A percentile compares a stretch with the other conserved stretches of the same genome.
These are phyloP conservation scores for Solanum pinnatisectum DNA, from an alignment of 257 asterid genomes.

Conservation along the genomic window DNA sequence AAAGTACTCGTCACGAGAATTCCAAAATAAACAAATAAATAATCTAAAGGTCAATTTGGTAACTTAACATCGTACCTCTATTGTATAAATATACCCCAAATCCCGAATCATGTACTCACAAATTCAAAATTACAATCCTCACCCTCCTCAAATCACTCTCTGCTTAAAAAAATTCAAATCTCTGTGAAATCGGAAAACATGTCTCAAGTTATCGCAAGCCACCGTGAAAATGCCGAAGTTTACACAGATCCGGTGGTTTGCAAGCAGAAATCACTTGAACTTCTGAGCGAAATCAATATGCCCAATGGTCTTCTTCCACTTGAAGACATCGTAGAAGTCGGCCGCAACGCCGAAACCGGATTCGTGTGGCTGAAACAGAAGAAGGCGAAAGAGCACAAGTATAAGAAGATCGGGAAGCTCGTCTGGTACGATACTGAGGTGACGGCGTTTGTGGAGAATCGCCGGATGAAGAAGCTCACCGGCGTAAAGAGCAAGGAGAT, in stretches of 20 bases:
- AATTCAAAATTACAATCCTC: background rate
- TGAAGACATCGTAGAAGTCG: constrained; percentile 52
- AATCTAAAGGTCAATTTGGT: background rate
- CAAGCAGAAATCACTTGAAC: constrained; percentile 53
- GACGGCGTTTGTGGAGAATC: constrained; percentile 58
- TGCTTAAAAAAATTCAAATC: background rate
- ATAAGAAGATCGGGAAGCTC: constrained; percentile 35
- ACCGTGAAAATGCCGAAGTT: constrained; percentile 57
- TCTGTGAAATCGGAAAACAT: background rate
- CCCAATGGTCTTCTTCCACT: constrained; percentile 72
- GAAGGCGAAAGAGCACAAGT: constrained; percentile 45
- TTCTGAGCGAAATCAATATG: constrained; percentile 47
- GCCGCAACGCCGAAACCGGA: constrained; percentile 44
- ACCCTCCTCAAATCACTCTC: background rate
- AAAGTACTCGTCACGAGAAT: background rate
- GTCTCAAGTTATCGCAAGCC: constrained; percentile 19
- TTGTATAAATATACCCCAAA: background rate
- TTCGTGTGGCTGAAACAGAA: constrained; percentile 73
- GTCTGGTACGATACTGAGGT: constrained; percentile 62
- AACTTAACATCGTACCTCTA: background rate
- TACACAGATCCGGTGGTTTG: constrained; percentile 42
- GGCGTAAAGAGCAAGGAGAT: constrained; percentile 86
- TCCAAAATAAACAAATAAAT: background rate
- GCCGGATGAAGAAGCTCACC: constrained; percentile 52
- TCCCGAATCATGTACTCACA: background rate